Evolutionary conservation across 139 green algal genomes (phyloP).

Genomic region (Yamagishiella unicocca): DNA sequence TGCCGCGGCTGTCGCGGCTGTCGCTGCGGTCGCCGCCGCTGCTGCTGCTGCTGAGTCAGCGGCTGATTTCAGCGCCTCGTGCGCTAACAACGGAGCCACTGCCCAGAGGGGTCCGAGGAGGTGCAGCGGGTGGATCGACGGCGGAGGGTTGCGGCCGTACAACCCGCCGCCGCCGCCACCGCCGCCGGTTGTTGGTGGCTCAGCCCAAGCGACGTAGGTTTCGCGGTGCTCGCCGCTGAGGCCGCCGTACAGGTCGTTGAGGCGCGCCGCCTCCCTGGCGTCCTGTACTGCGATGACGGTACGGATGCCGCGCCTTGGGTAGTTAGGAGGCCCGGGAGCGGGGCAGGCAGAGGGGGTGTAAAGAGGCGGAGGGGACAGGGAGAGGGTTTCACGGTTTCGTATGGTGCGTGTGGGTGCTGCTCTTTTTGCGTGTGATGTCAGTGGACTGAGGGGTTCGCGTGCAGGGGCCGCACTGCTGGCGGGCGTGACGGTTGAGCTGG

Average conservation of each 20-base stretch:
- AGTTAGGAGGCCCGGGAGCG: neutral
- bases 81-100: slow-evolving; percentile 12
- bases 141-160: neutral
- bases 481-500: too few species aligned
- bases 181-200: neutral
- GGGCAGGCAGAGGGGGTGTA: neutral
- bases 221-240: neutral
- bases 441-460: too few species aligned
- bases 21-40: neutral
- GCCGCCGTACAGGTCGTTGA: slow-evolving; percentile 6
- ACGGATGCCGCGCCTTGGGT: slow-evolving; percentile 27
- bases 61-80: neutral
- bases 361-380: too few species aligned
- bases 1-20: neutral
- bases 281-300: slow-evolving; percentile 14
- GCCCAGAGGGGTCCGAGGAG: neutral
- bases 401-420: too few species aligned
- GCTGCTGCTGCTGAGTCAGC: neutral
- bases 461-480: too few species aligned
- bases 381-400: too few species aligned
- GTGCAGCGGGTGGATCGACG: neutral
- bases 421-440: too few species aligned
- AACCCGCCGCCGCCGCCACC: neutral
- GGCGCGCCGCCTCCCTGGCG: neutral
- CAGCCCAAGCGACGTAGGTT: neutral